phyloP scores from a whole-genome alignment of 1,139 yeast species.

The Candida sanyaensis region DNA sequence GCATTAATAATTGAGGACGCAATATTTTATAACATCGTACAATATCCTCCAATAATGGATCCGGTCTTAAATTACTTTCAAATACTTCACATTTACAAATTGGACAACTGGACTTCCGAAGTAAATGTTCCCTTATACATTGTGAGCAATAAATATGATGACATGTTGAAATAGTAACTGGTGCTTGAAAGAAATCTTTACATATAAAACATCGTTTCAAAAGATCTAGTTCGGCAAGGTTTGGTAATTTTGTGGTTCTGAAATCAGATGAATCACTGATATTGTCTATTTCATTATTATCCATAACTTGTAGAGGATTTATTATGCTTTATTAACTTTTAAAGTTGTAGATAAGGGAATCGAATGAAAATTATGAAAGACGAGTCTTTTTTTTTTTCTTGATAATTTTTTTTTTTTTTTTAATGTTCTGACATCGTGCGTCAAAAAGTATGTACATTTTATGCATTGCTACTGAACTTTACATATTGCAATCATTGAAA shows the following conservation, averaged over 20 bases:
- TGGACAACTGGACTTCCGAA: constrained; percentile 69
- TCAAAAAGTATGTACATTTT: neutral
- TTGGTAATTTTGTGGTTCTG: constrained; percentile 53
- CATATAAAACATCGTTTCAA: constrained; percentile 87
- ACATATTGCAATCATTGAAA: too few species aligned
- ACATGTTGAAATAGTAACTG: constrained; percentile 78
- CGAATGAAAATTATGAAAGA: neutral
- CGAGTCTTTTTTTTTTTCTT: constrained; percentile 1
- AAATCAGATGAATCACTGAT: constrained; percentile 74
- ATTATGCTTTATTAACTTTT: too few species aligned
- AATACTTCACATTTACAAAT: constrained; percentile 71
- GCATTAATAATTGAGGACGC: constrained; percentile 38
- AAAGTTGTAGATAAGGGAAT: neutral
- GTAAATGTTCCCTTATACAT: constrained; percentile 76
- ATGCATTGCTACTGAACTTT: too few species aligned
- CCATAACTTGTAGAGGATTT: neutral
- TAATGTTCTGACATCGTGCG: neutral
- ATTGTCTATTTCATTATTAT: constrained; percentile 7
- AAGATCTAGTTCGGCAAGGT: constrained; percentile 62
- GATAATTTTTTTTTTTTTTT: neutral
- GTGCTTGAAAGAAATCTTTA: constrained; percentile 79
- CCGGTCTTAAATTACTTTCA: constrained; percentile 71
- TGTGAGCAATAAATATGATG: constrained; percentile 90
- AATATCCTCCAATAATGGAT: constrained; percentile 72
- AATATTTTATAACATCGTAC: constrained; percentile 54